Evolutionary conservation across 2,329 filamentous ascomycete genomes (phyloP), one percentile per base, ranked within the genome.

Genomic region (Rutstroemia sp.): DNA sequence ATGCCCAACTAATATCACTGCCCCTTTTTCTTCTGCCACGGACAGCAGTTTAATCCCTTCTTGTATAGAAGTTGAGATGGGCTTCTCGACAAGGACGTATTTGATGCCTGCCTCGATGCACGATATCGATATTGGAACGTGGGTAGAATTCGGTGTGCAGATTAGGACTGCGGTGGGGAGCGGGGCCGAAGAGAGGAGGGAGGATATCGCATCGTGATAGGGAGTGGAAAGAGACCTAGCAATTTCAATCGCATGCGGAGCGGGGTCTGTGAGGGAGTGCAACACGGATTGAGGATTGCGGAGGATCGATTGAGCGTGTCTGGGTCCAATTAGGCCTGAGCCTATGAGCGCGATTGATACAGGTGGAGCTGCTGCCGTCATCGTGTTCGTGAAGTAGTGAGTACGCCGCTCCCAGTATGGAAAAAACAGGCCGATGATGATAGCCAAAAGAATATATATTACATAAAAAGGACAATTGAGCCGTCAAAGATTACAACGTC

Each of bases 81-180:
- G 81, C 62, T 84, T 83, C 63, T 84, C 81, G 19, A 82, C 73
- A 0, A 84, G 71, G 0, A 82, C 71, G 52, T 81, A 76, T n/a
- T 38, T 46, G 19, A 83, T 67, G 0, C 74, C 76, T 0, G 67
- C 71, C 0, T 70, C 62, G 1, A 81, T 70, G 1, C 83, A 70
- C 41, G 77, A 71, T n/a, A 72, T 80, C 81, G 49, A 83, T 74
- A 53, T 14, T 3, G 27, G 7, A 12, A 46, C 18, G 10, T 52
- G 50, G 8, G 41, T 37, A n/a, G 27, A 18, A 4, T 46, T 53
- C 30, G 41, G 39, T 3, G 41, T 38, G 9, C 9, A 46, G 7
- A 46, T 30, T 42, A 83, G 77, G 21, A 79, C 79, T 38, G 75
- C 79, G 49, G 80, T 74, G 10, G 79, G 78, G n/a, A 69, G 71